These are phyloP conservation scores for Hericium rajendrae DNA, from an alignment of 768 basidiomycete genomes.

Conservation along the genomic window DNA sequence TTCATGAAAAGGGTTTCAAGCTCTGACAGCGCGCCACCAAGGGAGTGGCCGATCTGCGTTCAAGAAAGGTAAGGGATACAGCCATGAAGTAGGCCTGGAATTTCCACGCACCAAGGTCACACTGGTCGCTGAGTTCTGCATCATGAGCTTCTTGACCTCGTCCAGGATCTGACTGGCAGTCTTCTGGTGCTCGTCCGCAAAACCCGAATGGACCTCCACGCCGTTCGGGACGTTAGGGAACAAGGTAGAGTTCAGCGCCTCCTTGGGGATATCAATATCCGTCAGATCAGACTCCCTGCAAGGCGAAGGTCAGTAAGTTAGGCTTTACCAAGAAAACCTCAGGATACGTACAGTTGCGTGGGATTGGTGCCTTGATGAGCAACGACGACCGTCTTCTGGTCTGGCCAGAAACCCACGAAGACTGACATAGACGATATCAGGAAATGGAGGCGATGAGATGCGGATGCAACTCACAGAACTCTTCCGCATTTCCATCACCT, in stretches of 20 bases:
- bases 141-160: slow-evolving; percentile 9
- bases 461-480: slow-evolving; percentile 31
- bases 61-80: too few species aligned
- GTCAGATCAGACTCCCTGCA: slow-evolving; percentile 5
- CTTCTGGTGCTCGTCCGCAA: slow-evolving; percentile 7
- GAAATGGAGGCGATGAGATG: neutral
- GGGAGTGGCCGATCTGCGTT: slow-evolving; percentile 8
- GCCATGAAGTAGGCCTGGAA: too few species aligned
- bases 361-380: slow-evolving; percentile 13
- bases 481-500: slow-evolving; percentile 39
- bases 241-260: slow-evolving; percentile 4
- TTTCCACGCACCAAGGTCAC: slow-evolving; percentile 6
- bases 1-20: slow-evolving; percentile 11
- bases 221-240: slow-evolving; percentile 3
- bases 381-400: slow-evolving; percentile 8
- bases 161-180: slow-evolving; percentile 8
- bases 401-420: slow-evolving; percentile 12
- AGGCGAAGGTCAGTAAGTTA: neutral
- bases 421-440: slow-evolving; percentile 2
- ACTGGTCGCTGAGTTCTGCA: neutral
- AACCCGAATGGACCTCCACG: slow-evolving; percentile 6
- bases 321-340: neutral
- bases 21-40: slow-evolving; percentile 13
- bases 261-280: neutral
- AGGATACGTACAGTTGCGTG: neutral